phyloP scores from a whole-genome alignment of 1,139 yeast genomes.

The Yamadazyma taylorii region DNA sequence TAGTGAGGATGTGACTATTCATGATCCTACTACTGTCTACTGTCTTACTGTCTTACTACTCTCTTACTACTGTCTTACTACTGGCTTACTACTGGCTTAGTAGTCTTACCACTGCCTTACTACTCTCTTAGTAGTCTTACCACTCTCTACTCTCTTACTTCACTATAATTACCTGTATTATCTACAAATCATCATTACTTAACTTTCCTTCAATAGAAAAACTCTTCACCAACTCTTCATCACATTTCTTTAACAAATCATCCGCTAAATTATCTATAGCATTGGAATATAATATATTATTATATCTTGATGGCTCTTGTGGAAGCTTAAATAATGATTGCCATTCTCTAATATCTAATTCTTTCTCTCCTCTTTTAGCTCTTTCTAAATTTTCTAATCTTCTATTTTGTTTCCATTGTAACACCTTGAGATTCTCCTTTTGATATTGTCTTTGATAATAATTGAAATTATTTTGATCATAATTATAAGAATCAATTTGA shows the following conservation, averaged over 20 bases:
- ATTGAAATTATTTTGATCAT: conserved; percentile 80
- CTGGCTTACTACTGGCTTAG: no score
- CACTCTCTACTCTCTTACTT: no score
- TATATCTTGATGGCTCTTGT: conserved; percentile 73
- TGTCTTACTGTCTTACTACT: no score
- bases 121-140: no score
- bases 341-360: conserved; percentile 65
- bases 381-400: conserved; percentile 67
- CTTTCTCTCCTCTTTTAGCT: conserved; percentile 56
- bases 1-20: no score
- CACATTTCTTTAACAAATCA: conserved; percentile 63
- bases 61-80: no score
- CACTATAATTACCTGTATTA: no score
- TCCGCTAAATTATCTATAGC: conserved; percentile 70
- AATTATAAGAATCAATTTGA: conserved; percentile 75
- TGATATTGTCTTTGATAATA: conserved; percentile 78
- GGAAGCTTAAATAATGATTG: conserved; percentile 66
- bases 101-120: no score
- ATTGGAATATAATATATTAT: conserved; percentile 67
- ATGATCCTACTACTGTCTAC: no score
- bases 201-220: conserved; percentile 57
- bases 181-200: conserved; percentile 14
- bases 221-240: conserved; percentile 61
- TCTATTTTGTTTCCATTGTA: conserved; percentile 75
- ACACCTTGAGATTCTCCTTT: conserved; percentile 68